These are phyloP conservation scores for Elsinoe arachidis DNA, from an alignment of 2,329 filamentous ascomycete species.

Conservation along the genomic window DNA sequence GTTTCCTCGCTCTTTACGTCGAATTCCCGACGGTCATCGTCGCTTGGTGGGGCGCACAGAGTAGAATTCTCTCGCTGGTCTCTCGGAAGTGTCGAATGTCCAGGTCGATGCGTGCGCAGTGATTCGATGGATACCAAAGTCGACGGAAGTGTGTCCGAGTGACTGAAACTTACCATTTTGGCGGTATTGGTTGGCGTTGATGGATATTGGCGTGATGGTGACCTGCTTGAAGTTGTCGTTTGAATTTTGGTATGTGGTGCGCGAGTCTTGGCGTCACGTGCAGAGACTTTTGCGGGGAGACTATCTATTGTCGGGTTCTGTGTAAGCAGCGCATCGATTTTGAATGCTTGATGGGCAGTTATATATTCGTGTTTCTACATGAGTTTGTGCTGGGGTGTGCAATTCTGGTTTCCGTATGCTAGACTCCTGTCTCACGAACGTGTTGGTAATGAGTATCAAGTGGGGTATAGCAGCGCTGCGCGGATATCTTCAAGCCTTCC, in stretches of 20 bases:
- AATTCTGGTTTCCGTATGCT: too few species aligned
- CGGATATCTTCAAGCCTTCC: neutral
- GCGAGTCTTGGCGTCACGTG: conserved; percentile 4
- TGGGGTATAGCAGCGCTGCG: neutral
- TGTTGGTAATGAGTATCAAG: too few species aligned
- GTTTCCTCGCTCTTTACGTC: neutral
- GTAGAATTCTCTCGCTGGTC: neutral
- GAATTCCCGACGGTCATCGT: neutral
- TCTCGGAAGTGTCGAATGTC: neutral
- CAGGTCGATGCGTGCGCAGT: neutral
- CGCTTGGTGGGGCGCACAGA: neutral
- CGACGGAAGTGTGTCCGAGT: neutral
- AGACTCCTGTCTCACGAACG: too few species aligned
- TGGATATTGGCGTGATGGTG: conserved; percentile 12
- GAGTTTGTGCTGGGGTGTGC: too few species aligned
- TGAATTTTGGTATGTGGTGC: conserved; percentile 10
- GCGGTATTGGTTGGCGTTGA: conserved; percentile 16
- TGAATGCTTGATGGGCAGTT: too few species aligned
- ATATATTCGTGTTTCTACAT: too few species aligned
- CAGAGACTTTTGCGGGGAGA: neutral
- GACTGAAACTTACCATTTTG: conserved; percentile 18
- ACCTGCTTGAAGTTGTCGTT: conserved; percentile 4
- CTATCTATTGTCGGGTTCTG: neutral
- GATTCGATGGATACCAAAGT: neutral
- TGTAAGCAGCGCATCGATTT: neutral